A percentile compares a stretch with the other conserved stretches of the same genome.
Evolutionary conservation across 352 stramenopile genomes (phyloP).

Genomic region (Pythium oligandrum): DNA sequence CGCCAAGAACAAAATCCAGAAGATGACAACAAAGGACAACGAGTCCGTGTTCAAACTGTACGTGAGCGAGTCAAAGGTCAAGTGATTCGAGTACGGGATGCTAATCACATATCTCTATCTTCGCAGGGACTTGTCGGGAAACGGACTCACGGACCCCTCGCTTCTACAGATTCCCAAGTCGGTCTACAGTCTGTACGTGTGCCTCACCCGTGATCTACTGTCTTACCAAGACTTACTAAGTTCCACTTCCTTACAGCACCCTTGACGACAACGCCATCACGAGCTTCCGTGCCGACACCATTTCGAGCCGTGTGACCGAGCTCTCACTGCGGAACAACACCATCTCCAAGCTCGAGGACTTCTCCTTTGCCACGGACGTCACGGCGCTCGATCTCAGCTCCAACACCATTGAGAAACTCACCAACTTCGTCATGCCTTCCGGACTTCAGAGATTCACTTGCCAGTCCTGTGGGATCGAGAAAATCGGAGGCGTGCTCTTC

Average conservation of each 20-base stretch:
- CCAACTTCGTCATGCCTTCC: neutral
- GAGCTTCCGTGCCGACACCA: neutral
- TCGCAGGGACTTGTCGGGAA: neutral
- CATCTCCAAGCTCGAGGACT: neutral
- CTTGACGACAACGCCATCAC: neutral
- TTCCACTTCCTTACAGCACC: conserved; percentile 7
- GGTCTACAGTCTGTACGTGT: conserved; percentile 31
- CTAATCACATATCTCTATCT: neutral
- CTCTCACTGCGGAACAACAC: neutral
- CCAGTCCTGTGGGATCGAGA: neutral
- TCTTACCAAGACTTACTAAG: conserved; percentile 2
- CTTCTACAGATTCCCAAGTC: conserved; percentile 20
- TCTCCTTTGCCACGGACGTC: neutral
- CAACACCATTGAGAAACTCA: neutral
- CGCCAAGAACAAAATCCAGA: neutral
- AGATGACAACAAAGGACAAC: neutral
- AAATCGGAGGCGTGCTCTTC: neutral
- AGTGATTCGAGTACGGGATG: no score
- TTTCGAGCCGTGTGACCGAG: neutral
- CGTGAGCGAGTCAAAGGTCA: neutral
- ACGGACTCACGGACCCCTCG: neutral
- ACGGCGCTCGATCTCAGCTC: neutral
- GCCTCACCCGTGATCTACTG: neutral
- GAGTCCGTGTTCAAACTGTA: neutral
- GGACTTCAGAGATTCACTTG: conserved; percentile 1